Evolutionary conservation across 108 stramenopile genomes (phyloP).

Genomic region (Conticribra guillardii): DNA sequence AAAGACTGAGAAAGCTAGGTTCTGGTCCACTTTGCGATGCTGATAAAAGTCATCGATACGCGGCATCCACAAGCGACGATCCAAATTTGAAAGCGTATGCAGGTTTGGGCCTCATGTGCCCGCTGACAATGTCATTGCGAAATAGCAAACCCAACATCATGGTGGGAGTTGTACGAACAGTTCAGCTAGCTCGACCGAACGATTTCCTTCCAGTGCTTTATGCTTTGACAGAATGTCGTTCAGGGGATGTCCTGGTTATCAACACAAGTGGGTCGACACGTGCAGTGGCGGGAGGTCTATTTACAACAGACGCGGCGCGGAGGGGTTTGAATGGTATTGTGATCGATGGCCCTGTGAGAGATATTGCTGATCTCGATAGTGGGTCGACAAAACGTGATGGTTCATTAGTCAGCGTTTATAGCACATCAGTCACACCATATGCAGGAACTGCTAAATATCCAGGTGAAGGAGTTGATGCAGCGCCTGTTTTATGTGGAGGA

Average conservation of each 20-base stretch:
- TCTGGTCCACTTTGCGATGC: slow-evolving; percentile 41
- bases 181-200: slow-evolving; percentile 48
- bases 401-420: slow-evolving; percentile 11
- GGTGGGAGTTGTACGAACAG: slow-evolving; percentile 44
- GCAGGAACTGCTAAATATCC: slow-evolving; percentile 55
- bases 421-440: slow-evolving; percentile 51
- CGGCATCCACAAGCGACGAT: slow-evolving; percentile 22
- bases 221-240: slow-evolving; percentile 29
- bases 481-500: slow-evolving; percentile 53
- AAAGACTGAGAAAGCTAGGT: slow-evolving; percentile 14
- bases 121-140: slow-evolving; percentile 30
- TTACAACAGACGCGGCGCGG: slow-evolving; percentile 45
- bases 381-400: slow-evolving; percentile 1
- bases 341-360: slow-evolving; percentile 60
- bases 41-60: slow-evolving; percentile 25
- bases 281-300: slow-evolving; percentile 64
- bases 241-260: slow-evolving; percentile 54
- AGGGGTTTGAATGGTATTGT: slow-evolving; percentile 55
- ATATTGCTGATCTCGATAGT: slow-evolving; percentile 36
- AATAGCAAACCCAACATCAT: slow-evolving; percentile 18
- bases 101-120: slow-evolving; percentile 35
- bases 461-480: slow-evolving; percentile 43
- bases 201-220: slow-evolving; percentile 59
- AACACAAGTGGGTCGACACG: slow-evolving; percentile 47
- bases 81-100: slow-evolving; percentile 20